Evolutionary conservation across 257 asterid genomes (phyloP).

Genomic region (Thymus mandschuricus): DNA sequence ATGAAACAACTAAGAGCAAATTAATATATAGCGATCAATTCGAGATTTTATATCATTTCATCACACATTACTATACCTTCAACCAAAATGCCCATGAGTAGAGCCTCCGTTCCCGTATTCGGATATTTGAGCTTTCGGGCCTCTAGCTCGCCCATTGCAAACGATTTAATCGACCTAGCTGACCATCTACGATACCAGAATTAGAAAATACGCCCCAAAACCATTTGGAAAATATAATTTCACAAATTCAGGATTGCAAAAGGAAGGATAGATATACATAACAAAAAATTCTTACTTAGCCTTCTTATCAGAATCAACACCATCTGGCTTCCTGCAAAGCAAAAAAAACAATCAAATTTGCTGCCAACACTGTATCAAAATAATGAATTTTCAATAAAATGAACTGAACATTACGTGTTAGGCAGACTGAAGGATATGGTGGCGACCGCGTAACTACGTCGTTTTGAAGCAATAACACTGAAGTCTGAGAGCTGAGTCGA

Average conservation of each 20-base stretch:
- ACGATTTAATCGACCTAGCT: constrained; percentile 81
- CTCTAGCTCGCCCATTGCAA: constrained; percentile 84
- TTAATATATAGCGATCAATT: background rate
- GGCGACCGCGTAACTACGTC: constrained; percentile 60
- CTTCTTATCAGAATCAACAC: constrained; percentile 45
- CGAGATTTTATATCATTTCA: constrained; percentile 20
- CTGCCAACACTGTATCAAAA: background rate
- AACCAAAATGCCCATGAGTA: constrained; percentile 89
- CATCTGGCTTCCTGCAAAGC: constrained; percentile 52
- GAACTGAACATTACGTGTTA: constrained; percentile 51
- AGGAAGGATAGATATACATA: background rate
- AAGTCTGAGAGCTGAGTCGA: constrained; percentile 42
- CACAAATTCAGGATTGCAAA: background rate
- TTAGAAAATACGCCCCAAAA: constrained; percentile 1
- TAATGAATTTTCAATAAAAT: background rate
- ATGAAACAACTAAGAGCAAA: constrained; percentile 8
- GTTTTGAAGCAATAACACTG: constrained; percentile 44
- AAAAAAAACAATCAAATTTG: constrained; percentile 15
- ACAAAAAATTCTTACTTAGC: constrained; percentile 48
- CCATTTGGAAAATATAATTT: background rate
- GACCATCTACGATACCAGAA: constrained; percentile 67
- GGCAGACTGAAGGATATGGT: constrained; percentile 76
- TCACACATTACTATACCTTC: constrained; percentile 62
- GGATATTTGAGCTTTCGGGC: constrained; percentile 89
- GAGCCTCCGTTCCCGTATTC: constrained; percentile 88